Conservation (phyloP, 805 yeast genomes). For the Pichia rugopelliculosa region DNA sequence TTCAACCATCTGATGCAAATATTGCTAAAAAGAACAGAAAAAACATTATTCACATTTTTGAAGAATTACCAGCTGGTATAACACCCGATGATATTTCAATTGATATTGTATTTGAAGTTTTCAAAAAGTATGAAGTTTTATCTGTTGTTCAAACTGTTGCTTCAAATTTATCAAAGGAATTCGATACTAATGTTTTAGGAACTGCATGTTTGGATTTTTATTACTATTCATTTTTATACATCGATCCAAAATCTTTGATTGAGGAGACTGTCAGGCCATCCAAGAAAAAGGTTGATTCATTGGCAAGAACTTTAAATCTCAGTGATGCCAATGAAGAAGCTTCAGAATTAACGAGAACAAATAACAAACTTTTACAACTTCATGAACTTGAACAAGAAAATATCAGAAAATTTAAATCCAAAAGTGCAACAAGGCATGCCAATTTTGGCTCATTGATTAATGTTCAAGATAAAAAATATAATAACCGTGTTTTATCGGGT, state of each 20-base stretch:
- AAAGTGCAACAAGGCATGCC: conserved; percentile 55
- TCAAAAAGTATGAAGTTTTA: conserved; percentile 65
- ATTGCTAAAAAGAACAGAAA: conserved; percentile 21
- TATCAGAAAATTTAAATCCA: conserved; percentile 26
- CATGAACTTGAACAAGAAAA: conserved; percentile 55
- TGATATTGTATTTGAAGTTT: conserved; percentile 48
- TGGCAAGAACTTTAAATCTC: neutral
- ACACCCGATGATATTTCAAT: conserved; percentile 61
- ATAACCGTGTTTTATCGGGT: conserved; percentile 61
- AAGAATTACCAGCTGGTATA: conserved; percentile 50
- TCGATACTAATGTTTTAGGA: conserved; percentile 54
- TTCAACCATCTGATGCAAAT: conserved; percentile 59
- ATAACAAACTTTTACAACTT: conserved; percentile 38
- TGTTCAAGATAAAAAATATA: conserved; percentile 49
- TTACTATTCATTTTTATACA: conserved; percentile 52
- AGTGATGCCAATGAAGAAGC: conserved; percentile 3
- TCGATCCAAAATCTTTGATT: conserved; percentile 32
- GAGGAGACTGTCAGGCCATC: neutral
- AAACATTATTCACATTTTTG: conserved; percentile 21
- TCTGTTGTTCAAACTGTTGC: conserved; percentile 65
- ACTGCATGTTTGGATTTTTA: conserved; percentile 62
- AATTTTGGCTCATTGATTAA: conserved; percentile 84
- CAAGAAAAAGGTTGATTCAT: neutral
- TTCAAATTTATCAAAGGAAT: conserved; percentile 55
- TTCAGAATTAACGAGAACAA: conserved; percentile 2